These are phyloP conservation scores for Omphalotus guepiniiformis DNA, from an alignment of 768 basidiomycete species.

Conservation along the genomic window DNA sequence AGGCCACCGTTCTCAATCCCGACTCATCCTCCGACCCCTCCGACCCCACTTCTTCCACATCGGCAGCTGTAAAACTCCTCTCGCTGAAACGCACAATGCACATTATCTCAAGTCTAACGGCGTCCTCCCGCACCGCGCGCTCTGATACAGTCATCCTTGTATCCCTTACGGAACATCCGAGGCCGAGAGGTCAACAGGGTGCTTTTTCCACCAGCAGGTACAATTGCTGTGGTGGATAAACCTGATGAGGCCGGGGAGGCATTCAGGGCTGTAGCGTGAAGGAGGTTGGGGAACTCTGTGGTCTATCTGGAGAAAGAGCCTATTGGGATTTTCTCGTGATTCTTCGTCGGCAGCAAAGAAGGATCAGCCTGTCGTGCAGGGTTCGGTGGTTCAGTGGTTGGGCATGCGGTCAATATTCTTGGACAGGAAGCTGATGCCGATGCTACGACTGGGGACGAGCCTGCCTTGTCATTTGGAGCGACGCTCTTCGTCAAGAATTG, in stretches of 20 bases:
- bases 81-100: constrained; percentile 95
- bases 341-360: no score
- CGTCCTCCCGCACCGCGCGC: constrained; percentile 44
- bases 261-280: constrained; percentile 81
- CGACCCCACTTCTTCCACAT: constrained; percentile 19
- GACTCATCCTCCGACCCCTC: no score
- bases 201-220: constrained; percentile 87
- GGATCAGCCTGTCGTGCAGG: no score
- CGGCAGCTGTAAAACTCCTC: constrained; percentile 87
- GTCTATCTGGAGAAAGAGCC: constrained; percentile 94
- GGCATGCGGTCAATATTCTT: constrained; percentile 35
- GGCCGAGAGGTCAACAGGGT: constrained; percentile 70
- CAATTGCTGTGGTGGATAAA: constrained; percentile 85
- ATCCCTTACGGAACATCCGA: constrained; percentile 86
- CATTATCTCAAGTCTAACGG: constrained; percentile 82
- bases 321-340: constrained; percentile 63
- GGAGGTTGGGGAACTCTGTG: constrained; percentile 83
- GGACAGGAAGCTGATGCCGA: constrained; percentile 34
- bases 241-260: constrained; percentile 67
- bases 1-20: constrained; percentile 84
- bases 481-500: constrained; percentile 95
- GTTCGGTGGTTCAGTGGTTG: no score
- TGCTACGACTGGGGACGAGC: no score
- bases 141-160: constrained; percentile 86
- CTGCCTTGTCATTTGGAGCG: constrained; percentile 55